phyloP scores from a whole-genome alignment of 371 early-diverging fungal genomes.

The Mucor velutinosus region DNA sequence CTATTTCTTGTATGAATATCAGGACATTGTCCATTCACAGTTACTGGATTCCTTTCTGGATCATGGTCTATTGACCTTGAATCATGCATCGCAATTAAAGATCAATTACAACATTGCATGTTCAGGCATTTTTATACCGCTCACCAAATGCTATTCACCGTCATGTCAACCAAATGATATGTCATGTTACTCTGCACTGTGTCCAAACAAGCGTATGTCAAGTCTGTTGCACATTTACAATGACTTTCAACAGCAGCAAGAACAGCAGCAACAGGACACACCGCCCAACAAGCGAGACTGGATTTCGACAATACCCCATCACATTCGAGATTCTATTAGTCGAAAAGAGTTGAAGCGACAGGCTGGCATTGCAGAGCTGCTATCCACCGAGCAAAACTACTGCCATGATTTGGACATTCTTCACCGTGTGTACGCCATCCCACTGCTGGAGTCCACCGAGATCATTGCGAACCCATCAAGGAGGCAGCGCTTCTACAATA shows the following conservation, averaged over 20 bases:
- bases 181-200: constrained; percentile 37
- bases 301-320: constrained; percentile 24
- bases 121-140: constrained; percentile 31
- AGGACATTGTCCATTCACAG: constrained; percentile 21
- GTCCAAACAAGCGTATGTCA: constrained; percentile 29
- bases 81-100: background rate
- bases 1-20: constrained; percentile 27
- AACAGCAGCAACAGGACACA: background rate
- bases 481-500: constrained; percentile 27
- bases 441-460: constrained; percentile 21
- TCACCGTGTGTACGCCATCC: constrained; percentile 32
- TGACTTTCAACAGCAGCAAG: background rate
- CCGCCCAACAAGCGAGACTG: constrained; percentile 9
- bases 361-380: constrained; percentile 38
- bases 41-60: constrained; percentile 26
- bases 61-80: constrained; percentile 2
- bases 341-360: constrained; percentile 37
- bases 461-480: constrained; percentile 10
- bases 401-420: constrained; percentile 32
- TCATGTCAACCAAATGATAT: constrained; percentile 17
- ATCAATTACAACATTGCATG: background rate
- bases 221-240: constrained; percentile 7
- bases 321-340: constrained; percentile 17
- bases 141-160: constrained; percentile 39
- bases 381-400: constrained; percentile 37